Evolutionary conservation across 164 flowering plant genomes (phyloP).

Genomic region (Vitis labrusca): DNA sequence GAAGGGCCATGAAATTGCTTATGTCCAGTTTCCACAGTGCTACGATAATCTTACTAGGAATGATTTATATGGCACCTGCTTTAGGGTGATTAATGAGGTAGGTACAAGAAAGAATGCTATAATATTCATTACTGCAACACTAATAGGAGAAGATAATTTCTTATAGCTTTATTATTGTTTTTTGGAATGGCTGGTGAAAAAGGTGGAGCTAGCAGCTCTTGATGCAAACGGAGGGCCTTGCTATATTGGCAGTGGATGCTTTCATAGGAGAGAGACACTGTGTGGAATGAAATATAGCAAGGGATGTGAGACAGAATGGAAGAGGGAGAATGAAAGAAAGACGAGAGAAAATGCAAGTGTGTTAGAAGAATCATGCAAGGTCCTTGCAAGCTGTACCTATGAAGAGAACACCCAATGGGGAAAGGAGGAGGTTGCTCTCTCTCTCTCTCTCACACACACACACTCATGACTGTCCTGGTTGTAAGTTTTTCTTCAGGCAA

Average conservation of each 20-base stretch:
- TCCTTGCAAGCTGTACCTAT: slow-evolving; percentile 29
- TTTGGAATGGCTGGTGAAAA: not conserved
- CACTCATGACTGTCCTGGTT: too few relatives aligned
- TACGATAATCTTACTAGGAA: slow-evolving; percentile 5
- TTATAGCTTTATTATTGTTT: not conserved
- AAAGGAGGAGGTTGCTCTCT: slow-evolving; percentile 27
- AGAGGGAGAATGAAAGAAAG: not conserved
- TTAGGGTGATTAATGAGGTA: slow-evolving; percentile 12
- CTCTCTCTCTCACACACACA: too few relatives aligned
- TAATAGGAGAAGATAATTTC: too few relatives aligned
- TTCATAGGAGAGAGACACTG: slow-evolving; percentile 33
- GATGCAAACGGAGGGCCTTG: slow-evolving; percentile 36
- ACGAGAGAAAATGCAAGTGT: slow-evolving; percentile 11
- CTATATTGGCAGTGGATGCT: slow-evolving; percentile 41
- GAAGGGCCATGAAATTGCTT: slow-evolving; percentile 35
- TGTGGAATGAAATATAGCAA: slow-evolving; percentile 25
- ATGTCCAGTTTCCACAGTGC: slow-evolving; percentile 31
- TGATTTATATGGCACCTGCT: slow-evolving; percentile 18
- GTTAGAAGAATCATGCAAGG: slow-evolving; percentile 26
- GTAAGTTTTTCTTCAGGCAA: too few relatives aligned
- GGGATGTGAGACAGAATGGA: slow-evolving; percentile 18
- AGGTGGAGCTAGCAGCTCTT: slow-evolving; percentile 23
- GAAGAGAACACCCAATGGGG: slow-evolving; percentile 44
- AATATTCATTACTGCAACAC: too few relatives aligned
- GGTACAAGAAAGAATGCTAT: not conserved